Percentiles rank a stretch among this genome's conserved stretches.
These are phyloP conservation scores for Leccinellum luteum DNA, from an alignment of 768 basidiomycete genomes.

Conservation along the genomic window DNA sequence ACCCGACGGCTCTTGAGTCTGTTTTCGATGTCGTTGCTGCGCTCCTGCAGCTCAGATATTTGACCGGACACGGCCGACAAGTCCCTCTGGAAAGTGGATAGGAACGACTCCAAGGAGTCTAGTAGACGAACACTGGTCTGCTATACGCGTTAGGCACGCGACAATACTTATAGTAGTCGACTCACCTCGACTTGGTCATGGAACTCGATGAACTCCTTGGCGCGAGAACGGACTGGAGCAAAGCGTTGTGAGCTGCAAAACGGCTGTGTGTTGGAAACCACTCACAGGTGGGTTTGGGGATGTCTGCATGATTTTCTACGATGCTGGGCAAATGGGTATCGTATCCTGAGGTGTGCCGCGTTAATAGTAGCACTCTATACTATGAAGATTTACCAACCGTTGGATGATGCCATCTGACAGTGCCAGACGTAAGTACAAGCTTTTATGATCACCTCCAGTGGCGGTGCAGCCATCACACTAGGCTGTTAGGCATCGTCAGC, in stretches of 20 bases:
- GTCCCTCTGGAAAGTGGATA: conserved; percentile 94
- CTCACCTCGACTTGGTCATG: conserved; percentile 86
- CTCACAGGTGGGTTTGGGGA: conserved; percentile 16
- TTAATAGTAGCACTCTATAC: neutral
- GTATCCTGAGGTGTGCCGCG: conserved; percentile 1
- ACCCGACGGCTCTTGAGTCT: conserved; percentile 84
- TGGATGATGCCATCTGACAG: conserved; percentile 9
- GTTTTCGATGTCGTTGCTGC: conserved; percentile 88
- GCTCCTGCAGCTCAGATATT: conserved; percentile 88
- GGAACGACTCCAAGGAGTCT: conserved; percentile 84
- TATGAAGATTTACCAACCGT: conserved; percentile 3
- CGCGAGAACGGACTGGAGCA: conserved; percentile 36
- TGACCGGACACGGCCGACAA: conserved; percentile 93
- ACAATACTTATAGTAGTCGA: neutral
- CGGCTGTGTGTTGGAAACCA: neutral
- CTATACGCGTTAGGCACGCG: conserved; percentile 1
- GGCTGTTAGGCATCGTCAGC: conserved; percentile 1
- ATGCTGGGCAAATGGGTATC: neutral
- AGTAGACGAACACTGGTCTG: conserved; percentile 86
- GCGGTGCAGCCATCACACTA: neutral
- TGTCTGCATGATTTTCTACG: neutral
- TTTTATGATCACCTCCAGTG: neutral
- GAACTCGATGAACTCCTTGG: conserved; percentile 78
- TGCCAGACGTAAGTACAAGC: neutral
- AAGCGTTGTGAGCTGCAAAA: neutral